Evolutionary conservation across 73 alveolate species (phyloP).

Genomic region (Loxodes magnus): DNA sequence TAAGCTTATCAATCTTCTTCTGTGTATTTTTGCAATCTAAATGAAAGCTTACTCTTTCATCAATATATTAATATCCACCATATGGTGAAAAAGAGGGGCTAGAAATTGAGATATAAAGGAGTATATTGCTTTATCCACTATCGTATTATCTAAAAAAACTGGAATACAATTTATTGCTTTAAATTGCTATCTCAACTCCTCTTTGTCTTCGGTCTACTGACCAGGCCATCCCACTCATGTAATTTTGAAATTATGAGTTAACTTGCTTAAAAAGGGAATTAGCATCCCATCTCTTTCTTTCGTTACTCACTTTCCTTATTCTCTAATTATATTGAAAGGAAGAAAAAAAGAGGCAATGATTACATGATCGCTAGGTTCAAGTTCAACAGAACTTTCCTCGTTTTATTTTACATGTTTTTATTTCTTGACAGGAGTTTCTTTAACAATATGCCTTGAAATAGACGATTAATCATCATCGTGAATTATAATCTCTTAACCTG

Average conservation of each 20-base stretch:
- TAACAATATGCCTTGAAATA: not conserved
- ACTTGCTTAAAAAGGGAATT: not conserved
- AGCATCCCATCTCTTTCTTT: not conserved
- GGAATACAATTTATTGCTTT: not conserved
- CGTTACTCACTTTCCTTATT: too few species aligned
- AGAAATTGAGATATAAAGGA: too few species aligned
- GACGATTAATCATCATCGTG: slow-evolving; percentile 1
- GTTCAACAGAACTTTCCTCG: slow-evolving; percentile 5
- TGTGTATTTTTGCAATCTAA: not conserved
- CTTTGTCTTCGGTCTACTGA: not conserved
- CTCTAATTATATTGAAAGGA: too few species aligned
- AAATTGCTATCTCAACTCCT: not conserved
- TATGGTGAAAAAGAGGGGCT: too few species aligned
- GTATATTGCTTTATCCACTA: too few species aligned
- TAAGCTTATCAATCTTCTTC: not conserved
- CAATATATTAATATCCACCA: not conserved
- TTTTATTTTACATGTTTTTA: not conserved
- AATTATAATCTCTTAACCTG: not conserved
- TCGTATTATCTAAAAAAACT: not conserved
- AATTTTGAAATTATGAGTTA: not conserved
- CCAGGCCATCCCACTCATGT: slow-evolving; percentile 6
- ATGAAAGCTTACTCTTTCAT: not conserved
- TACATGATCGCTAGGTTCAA: not conserved
- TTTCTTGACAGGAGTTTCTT: not conserved
- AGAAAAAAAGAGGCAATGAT: not conserved